These are phyloP conservation scores for Austroboletus eburneus DNA, from an alignment of 768 basidiomycete species.

Conservation along the genomic window DNA sequence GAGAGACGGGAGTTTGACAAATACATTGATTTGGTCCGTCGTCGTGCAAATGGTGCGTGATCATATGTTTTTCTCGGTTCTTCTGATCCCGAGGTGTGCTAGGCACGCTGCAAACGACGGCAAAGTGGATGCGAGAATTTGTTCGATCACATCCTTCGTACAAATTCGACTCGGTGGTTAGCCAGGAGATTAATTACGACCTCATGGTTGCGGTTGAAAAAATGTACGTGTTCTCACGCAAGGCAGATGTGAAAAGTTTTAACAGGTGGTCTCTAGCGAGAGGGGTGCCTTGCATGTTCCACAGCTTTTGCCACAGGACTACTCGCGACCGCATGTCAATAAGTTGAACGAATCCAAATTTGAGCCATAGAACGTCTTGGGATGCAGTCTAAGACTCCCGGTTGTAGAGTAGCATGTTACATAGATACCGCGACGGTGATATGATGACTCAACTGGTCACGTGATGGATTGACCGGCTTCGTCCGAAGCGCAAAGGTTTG, in stretches of 20 bases:
- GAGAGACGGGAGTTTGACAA: conserved; percentile 60
- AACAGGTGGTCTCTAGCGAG: conserved; percentile 43
- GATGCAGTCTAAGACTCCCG: too few species aligned
- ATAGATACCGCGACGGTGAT: too few species aligned
- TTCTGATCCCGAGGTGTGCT: conserved; percentile 3
- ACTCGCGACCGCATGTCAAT: conserved; percentile 35
- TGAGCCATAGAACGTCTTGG: conserved; percentile 25
- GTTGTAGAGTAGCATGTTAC: too few species aligned
- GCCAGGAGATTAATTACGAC: conserved; percentile 91
- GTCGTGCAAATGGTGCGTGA: conserved; percentile 70
- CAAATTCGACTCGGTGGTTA: conserved; percentile 89
- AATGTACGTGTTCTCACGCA: conserved; percentile 56
- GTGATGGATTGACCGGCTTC: conserved; percentile 27
- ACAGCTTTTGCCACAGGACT: conserved; percentile 60
- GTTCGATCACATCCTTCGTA: conserved; percentile 90
- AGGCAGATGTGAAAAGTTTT: not conserved
- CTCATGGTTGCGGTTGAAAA: conserved; percentile 85
- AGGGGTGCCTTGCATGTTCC: conserved; percentile 59
- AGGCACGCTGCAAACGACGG: conserved; percentile 83
- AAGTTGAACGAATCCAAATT: conserved; percentile 24
- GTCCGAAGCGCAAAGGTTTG: conserved; percentile 17
- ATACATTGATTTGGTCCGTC: conserved; percentile 77
- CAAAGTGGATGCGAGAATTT: conserved; percentile 91
- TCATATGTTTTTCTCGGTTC: conserved; percentile 1
- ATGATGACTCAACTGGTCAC: too few species aligned